phyloP scores from a whole-genome alignment of 2,329 filamentous ascomycete genomes.

The Didymella sp. region DNA sequence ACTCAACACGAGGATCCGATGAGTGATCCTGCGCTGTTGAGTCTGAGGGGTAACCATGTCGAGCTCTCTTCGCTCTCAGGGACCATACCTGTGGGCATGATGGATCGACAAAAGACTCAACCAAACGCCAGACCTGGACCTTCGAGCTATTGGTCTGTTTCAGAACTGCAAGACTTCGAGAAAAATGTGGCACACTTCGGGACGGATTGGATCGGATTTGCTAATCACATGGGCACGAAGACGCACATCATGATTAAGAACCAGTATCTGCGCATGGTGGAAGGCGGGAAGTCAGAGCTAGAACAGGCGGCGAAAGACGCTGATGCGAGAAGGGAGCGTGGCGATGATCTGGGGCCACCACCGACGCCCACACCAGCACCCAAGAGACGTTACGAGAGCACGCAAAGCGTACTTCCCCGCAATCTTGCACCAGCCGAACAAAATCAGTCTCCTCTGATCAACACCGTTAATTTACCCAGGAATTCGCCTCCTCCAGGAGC shows the following conservation, averaged over 20 bases:
- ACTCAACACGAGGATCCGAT: constrained; percentile 39
- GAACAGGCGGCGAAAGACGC: constrained; percentile 52
- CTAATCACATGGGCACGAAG: constrained; percentile 81
- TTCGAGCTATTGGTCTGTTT: constrained; percentile 88
- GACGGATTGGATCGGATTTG: constrained; percentile 78
- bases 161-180: constrained; percentile 79
- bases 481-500: constrained; percentile 47
- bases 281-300: constrained; percentile 53
- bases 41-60: constrained; percentile 16
- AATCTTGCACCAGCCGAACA: constrained; percentile 55
- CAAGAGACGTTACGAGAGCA: constrained; percentile 57
- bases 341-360: constrained; percentile 57
- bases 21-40: constrained; percentile 28
- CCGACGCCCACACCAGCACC: constrained; percentile 57
- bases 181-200: constrained; percentile 76
- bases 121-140: constrained; percentile 62
- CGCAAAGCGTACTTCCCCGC: constrained; percentile 48
- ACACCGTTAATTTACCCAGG: constrained; percentile 42
- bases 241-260: constrained; percentile 79
- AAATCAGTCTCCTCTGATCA: constrained; percentile 45
- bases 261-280: constrained; percentile 56
- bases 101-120: constrained; percentile 45
- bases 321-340: constrained; percentile 51
- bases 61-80: constrained; percentile 11
- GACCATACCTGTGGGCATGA: constrained; percentile 37